A percentile compares a stretch with the other conserved stretches of the same genome.
Evolutionary conservation across 1,284 basidiomycete genomes (phyloP).

Genomic region (Rhodotorula sp.): DNA sequence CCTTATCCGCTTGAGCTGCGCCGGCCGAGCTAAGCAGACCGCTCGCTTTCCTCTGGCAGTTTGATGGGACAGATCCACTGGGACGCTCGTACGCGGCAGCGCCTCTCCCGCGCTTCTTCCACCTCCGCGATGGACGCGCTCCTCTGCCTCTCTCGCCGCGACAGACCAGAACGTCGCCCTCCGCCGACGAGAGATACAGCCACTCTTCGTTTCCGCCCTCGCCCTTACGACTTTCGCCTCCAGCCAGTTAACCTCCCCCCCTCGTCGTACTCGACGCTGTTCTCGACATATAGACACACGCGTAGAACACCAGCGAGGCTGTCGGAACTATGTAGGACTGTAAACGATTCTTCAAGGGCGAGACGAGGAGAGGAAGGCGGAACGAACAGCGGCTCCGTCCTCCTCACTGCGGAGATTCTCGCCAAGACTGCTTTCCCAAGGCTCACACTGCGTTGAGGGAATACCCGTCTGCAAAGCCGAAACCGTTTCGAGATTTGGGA

Average conservation of each 20-base stretch:
- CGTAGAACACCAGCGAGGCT: too few relatives aligned
- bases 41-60: not conserved
- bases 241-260: not conserved
- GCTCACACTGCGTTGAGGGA: too few relatives aligned
- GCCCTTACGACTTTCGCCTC: not conserved
- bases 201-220: not conserved
- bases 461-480: too few relatives aligned
- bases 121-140: not conserved
- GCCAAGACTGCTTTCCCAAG: too few relatives aligned
- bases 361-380: too few relatives aligned
- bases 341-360: too few relatives aligned
- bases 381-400: too few relatives aligned
- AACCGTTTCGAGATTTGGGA: too few relatives aligned
- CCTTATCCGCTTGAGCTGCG: not conserved
- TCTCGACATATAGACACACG: too few relatives aligned
- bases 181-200: not conserved
- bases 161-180: not conserved
- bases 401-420: too few relatives aligned
- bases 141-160: not conserved
- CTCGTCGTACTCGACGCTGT: too few relatives aligned
- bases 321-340: too few relatives aligned
- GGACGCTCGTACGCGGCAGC: slow-evolving; percentile 43
- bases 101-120: not conserved
- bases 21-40: not conserved
- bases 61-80: slow-evolving; percentile 45